Evolutionary conservation across 2,329 filamentous ascomycete genomes (phyloP).

Genomic region (Atkinsonella hypoxylon): DNA sequence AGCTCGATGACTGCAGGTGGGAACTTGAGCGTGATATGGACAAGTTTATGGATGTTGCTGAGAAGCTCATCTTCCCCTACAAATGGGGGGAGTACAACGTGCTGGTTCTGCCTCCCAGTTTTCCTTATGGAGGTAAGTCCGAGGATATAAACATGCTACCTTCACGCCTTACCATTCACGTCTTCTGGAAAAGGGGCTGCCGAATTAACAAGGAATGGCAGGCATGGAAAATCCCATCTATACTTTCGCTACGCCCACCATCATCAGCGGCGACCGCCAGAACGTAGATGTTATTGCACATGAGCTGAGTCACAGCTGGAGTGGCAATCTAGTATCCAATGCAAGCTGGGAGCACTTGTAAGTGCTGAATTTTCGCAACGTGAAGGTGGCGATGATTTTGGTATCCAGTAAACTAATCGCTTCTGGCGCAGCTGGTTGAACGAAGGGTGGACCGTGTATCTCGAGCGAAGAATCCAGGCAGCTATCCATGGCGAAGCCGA

Average conservation of each 20-base stretch:
- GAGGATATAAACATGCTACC: slow-evolving; percentile 3
- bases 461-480: slow-evolving; percentile 74
- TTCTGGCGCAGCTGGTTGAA: slow-evolving; percentile 44
- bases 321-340: slow-evolving; percentile 71
- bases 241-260: slow-evolving; percentile 89
- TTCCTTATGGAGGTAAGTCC: slow-evolving; percentile 65
- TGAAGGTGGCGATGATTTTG: background rate
- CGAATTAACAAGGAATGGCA: slow-evolving; percentile 11
- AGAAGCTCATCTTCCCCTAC: slow-evolving; percentile 74
- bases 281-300: slow-evolving; percentile 96
- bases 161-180: background rate
- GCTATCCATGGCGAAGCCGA: slow-evolving; percentile 71
- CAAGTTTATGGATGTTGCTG: slow-evolving; percentile 78
- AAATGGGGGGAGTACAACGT: slow-evolving; percentile 94
- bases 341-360: slow-evolving; percentile 73
- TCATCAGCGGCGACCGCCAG: slow-evolving; percentile 81
- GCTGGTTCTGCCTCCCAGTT: slow-evolving; percentile 77
- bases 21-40: slow-evolving; percentile 88
- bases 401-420: background rate
- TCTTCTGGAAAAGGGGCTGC: background rate
- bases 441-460: slow-evolving; percentile 86
- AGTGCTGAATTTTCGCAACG: slow-evolving; percentile 16
- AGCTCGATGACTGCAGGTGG: slow-evolving; percentile 73
- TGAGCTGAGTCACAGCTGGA: slow-evolving; percentile 69
- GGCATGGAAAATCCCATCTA: slow-evolving; percentile 88